Conservation (phyloP, 73 alveolate genomes). For the Paraurostyla sp. region DNA sequence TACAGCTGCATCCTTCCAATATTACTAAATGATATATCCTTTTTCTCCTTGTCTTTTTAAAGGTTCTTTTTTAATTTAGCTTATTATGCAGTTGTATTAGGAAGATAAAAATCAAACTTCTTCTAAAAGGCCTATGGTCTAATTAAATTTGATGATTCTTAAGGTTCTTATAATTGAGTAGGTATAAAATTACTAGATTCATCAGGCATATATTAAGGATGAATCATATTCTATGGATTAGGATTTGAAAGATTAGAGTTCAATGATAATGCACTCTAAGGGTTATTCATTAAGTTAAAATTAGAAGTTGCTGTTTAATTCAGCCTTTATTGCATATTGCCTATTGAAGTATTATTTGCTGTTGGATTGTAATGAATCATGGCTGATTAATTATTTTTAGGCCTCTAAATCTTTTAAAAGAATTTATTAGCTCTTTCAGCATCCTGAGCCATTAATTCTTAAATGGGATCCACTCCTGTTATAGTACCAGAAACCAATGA, state of each 20-base stretch:
- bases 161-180: background rate
- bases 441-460: background rate
- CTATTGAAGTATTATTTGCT: too few relatives aligned
- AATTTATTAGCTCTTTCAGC: slow-evolving; percentile 34
- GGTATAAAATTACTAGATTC: background rate
- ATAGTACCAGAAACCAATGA: too few relatives aligned
- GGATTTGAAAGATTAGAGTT: too few relatives aligned
- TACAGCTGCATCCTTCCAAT: slow-evolving; percentile 37
- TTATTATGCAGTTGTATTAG: background rate
- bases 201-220: too few relatives aligned
- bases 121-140: background rate
- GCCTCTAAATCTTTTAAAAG: background rate
- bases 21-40: slow-evolving; percentile 1
- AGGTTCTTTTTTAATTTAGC: slow-evolving; percentile 15
- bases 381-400: slow-evolving; percentile 12
- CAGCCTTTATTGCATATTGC: too few relatives aligned
- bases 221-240: too few relatives aligned
- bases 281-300: too few relatives aligned
- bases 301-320: too few relatives aligned
- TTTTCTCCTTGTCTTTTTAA: background rate
- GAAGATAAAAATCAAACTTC: slow-evolving; percentile 26
- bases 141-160: background rate
- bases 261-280: too few relatives aligned
- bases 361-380: too few relatives aligned
- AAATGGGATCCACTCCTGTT: background rate